These are phyloP conservation scores for Trametes punicea DNA, from an alignment of 768 basidiomycete genomes.

Conservation along the genomic window DNA sequence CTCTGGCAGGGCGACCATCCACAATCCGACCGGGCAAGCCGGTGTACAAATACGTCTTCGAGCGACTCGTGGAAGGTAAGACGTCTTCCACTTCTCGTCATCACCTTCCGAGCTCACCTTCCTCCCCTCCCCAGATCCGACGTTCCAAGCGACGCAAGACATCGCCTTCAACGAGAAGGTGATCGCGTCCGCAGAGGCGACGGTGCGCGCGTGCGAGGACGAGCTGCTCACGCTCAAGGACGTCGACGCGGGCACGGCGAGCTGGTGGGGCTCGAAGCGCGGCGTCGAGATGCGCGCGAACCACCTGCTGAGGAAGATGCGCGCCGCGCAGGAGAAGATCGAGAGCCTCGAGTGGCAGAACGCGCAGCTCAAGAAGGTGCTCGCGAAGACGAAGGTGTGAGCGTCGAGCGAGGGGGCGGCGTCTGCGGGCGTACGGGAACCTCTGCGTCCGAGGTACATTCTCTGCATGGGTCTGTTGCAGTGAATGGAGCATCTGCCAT, in stretches of 20 bases:
- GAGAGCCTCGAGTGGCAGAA: constrained; percentile 72
- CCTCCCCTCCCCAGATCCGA: constrained; percentile 47
- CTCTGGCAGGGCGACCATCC: constrained; percentile 67
- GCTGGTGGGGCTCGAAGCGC: constrained; percentile 42
- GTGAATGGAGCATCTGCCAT: no score
- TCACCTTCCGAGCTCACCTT: neutral
- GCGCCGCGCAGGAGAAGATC: constrained; percentile 61
- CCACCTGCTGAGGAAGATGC: constrained; percentile 76
- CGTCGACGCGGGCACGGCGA: constrained; percentile 52
- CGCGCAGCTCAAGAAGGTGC: constrained; percentile 51
- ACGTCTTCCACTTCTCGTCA: neutral
- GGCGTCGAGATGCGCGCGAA: constrained; percentile 58
- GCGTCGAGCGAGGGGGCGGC: neutral
- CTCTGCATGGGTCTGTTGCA: no score
- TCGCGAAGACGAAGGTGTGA: constrained; percentile 9
- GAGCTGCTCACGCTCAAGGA: constrained; percentile 69
- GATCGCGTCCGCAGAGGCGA: constrained; percentile 52
- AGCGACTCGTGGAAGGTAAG: constrained; percentile 73
- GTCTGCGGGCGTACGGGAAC: neutral
- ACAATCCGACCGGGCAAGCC: constrained; percentile 88
- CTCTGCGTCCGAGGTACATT: no score
- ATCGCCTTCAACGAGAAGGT: constrained; percentile 74
- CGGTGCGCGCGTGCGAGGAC: constrained; percentile 67
- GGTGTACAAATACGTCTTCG: constrained; percentile 81
- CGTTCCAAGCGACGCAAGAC: constrained; percentile 81